phyloP scores from a whole-genome alignment of 352 stramenopile genomes.

The Globisporangium middletonii region DNA sequence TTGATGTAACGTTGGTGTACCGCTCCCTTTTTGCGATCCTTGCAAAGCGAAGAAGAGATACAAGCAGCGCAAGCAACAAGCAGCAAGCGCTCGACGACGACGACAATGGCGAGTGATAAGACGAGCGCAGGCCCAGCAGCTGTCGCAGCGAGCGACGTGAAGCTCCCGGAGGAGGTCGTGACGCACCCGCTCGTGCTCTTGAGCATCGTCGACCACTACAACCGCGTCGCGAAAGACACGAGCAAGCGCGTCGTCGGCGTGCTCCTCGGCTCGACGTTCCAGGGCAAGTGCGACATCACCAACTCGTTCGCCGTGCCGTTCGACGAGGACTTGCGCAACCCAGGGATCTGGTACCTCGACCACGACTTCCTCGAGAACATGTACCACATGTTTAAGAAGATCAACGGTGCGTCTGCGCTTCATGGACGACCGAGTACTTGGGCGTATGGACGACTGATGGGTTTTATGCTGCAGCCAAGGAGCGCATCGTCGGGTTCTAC shows the following conservation, averaged over 20 bases:
- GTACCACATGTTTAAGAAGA: slow-evolving; percentile 94
- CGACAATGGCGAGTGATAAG: neutral
- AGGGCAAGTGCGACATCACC: slow-evolving; percentile 92
- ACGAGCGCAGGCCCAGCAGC: neutral
- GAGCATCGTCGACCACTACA: slow-evolving; percentile 99
- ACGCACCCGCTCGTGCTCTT: slow-evolving; percentile 99
- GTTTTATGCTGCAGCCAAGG: slow-evolving; percentile 73
- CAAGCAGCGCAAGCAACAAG: neutral
- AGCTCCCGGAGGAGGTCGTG: slow-evolving; percentile 90
- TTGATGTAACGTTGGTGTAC: no score
- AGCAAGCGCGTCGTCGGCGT: slow-evolving; percentile 99
- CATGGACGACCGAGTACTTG: no score
- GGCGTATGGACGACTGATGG: no score
- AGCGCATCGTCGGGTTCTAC: slow-evolving; percentile 99
- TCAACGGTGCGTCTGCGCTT: slow-evolving; percentile 60
- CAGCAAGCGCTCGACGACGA: neutral
- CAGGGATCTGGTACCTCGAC: slow-evolving; percentile 98
- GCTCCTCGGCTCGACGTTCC: slow-evolving; percentile 93
- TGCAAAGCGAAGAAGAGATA: slow-evolving; percentile 1
- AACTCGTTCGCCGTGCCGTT: slow-evolving; percentile 97
- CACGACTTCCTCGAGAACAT: slow-evolving; percentile 99
- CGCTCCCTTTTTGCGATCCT: slow-evolving; percentile 4
- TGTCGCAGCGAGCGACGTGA: slow-evolving; percentile 50
- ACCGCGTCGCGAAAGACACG: slow-evolving; percentile 96
- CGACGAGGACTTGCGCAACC: slow-evolving; percentile 97